phyloP scores from a whole-genome alignment of 2,329 filamentous ascomycete genomes.

The Colletotrichum plurivorum region DNA sequence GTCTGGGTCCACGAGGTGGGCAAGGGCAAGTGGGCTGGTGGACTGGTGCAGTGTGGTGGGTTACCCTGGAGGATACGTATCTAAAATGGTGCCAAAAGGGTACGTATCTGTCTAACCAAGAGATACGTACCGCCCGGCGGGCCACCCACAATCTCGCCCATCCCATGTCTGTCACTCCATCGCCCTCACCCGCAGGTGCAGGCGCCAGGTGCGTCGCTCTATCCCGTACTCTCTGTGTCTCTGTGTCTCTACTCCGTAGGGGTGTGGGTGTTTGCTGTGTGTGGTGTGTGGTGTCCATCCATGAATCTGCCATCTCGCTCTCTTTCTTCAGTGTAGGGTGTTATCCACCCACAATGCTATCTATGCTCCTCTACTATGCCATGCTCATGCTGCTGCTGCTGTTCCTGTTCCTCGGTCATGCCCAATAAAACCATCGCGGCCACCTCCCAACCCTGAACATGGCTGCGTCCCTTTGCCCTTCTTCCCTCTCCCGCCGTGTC shows the following conservation, averaged over 20 bases:
- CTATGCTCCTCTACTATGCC: slow-evolving; percentile 10
- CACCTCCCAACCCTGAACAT: slow-evolving; percentile 26
- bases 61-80: not conserved
- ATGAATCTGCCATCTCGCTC: not conserved
- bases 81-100: not conserved
- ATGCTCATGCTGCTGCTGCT: slow-evolving; percentile 8
- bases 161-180: slow-evolving; percentile 37
- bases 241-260: not conserved
- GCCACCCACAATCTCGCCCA: slow-evolving; percentile 34
- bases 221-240: slow-evolving; percentile 30
- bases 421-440: slow-evolving; percentile 39
- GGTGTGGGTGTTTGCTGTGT: not conserved
- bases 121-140: slow-evolving; percentile 15
- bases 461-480: not conserved
- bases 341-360: slow-evolving; percentile 18
- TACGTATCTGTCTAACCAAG: slow-evolving; percentile 3
- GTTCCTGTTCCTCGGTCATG: not conserved
- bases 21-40: too few relatives aligned
- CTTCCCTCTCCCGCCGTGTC: slow-evolving; percentile 15
- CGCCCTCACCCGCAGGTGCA: slow-evolving; percentile 25
- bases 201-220: slow-evolving; percentile 13
- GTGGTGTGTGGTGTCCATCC: slow-evolving; percentile 9
- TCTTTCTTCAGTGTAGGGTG: not conserved
- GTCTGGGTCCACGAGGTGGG: slow-evolving; percentile 3
- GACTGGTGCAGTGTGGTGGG: too few relatives aligned